Percentiles rank a stretch among this genome's conserved stretches.
phyloP scores from a whole-genome alignment of 192 early-diverging fungal genomes.

The Chytriomyces hyalinus region DNA sequence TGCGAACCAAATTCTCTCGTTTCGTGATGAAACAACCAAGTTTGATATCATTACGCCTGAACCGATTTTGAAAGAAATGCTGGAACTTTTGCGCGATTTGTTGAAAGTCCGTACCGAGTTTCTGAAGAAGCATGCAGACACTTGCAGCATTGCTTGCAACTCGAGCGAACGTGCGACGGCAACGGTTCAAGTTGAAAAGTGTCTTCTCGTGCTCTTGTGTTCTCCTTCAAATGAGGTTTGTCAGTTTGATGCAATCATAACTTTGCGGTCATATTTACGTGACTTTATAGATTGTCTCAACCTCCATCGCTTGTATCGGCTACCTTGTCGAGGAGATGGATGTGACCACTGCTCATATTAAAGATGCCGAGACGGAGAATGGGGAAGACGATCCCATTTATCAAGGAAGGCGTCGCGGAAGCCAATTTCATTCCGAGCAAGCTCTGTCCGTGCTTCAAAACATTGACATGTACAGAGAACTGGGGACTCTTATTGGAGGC shows the following conservation, averaged over 20 bases:
- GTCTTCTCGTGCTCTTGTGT: conserved; percentile 76
- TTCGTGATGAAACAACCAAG: conserved; percentile 8
- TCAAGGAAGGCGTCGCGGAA: not conserved
- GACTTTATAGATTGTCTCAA: conserved; percentile 34
- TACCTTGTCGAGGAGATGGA: conserved; percentile 74
- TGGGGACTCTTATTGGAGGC: conserved; percentile 40
- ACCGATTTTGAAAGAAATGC: conserved; percentile 30
- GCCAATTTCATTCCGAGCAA: not conserved
- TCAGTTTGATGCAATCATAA: conserved; percentile 58
- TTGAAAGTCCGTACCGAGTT: conserved; percentile 45
- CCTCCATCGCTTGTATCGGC: conserved; percentile 64
- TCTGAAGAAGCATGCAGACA: conserved; percentile 11
- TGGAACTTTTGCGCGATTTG: conserved; percentile 40
- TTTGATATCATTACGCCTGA: conserved; percentile 30
- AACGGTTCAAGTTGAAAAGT: conserved; percentile 74
- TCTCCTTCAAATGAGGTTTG: conserved; percentile 70
- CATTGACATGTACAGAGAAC: conserved; percentile 69
- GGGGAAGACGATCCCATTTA: not conserved
- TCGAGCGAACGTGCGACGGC: conserved; percentile 70
- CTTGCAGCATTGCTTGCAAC: conserved; percentile 4
- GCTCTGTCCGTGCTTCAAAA: conserved; percentile 72
- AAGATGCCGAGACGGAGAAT: not conserved
- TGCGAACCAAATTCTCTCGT: conserved; percentile 78
- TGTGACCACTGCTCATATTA: conserved; percentile 44
- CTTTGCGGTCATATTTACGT: conserved; percentile 67